Evolutionary conservation across 2,329 filamentous ascomycete genomes (phyloP).

Genomic region (Colletotrichum sansevieriae): DNA sequence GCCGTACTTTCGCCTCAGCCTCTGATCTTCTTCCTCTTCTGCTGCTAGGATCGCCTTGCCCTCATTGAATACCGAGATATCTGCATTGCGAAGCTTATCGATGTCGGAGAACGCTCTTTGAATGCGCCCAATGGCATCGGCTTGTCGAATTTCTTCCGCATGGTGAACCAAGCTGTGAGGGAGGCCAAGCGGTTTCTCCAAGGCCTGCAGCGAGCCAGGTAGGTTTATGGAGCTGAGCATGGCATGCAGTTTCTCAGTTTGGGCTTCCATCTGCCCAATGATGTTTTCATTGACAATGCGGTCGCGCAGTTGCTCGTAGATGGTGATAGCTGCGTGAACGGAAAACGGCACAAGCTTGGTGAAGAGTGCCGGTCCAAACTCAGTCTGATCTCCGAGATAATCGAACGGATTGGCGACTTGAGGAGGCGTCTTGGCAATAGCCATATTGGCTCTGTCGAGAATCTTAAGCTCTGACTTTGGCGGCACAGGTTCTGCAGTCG

Average conservation of each 20-base stretch:
- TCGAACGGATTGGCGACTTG: constrained; percentile 86
- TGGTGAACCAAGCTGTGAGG: constrained; percentile 89
- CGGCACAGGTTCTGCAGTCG: constrained; percentile 76
- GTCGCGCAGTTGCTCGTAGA: constrained; percentile 93
- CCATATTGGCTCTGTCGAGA: constrained; percentile 91
- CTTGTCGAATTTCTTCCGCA: constrained; percentile 92
- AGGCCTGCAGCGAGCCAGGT: constrained; percentile 90
- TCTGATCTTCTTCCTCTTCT: constrained; percentile 87
- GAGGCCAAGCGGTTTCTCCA: constrained; percentile 93
- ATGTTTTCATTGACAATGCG: constrained; percentile 91
- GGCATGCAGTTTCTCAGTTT: constrained; percentile 85
- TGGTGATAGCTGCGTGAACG: constrained; percentile 93
- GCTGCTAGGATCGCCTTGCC: constrained; percentile 81
- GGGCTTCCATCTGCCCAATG: constrained; percentile 83
- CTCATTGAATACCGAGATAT: constrained; percentile 84
- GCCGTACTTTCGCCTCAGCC: constrained; percentile 81
- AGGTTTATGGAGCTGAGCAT: constrained; percentile 86
- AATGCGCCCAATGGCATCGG: constrained; percentile 84
- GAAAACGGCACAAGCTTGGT: constrained; percentile 94
- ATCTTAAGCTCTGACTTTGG: constrained; percentile 89
- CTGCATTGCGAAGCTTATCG: constrained; percentile 86
- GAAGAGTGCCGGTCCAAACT: constrained; percentile 89
- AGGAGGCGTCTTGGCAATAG: constrained; percentile 80
- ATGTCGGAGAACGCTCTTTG: constrained; percentile 88
- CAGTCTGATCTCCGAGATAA: constrained; percentile 81